Evolutionary conservation across 768 basidiomycete species (phyloP).

Genomic region (Lactarius hatsudake): DNA sequence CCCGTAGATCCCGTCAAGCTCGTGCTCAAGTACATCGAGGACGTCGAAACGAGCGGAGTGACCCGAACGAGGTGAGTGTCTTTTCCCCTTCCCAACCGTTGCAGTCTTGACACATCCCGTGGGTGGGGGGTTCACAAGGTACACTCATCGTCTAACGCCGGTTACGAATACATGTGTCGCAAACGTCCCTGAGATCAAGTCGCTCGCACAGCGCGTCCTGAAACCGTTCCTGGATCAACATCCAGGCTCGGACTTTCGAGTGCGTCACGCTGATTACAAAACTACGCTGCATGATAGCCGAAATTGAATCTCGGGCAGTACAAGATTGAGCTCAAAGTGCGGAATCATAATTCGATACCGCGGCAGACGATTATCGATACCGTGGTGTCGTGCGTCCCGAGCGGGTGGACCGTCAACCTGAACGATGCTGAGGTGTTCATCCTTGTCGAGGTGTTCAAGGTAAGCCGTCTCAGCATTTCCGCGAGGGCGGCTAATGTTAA

Average conservation of each 20-base stretch:
- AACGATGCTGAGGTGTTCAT: slow-evolving; percentile 69
- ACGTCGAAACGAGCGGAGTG: slow-evolving; percentile 58
- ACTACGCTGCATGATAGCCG: background rate
- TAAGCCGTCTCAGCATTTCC: slow-evolving; percentile 29
- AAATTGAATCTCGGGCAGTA: slow-evolving; percentile 48
- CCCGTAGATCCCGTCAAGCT: slow-evolving; percentile 76
- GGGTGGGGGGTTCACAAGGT: slow-evolving; percentile 40
- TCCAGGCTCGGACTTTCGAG: slow-evolving; percentile 46
- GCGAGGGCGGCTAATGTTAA: background rate
- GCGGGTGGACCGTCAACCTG: slow-evolving; percentile 64
- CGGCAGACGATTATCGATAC: slow-evolving; percentile 61
- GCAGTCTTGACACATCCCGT: background rate
- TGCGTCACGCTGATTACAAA: slow-evolving; percentile 31
- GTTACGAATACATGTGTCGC: slow-evolving; percentile 66
- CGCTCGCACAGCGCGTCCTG: slow-evolving; percentile 56
- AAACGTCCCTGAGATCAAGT: slow-evolving; percentile 65
- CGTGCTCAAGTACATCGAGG: slow-evolving; percentile 59
- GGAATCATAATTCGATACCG: slow-evolving; percentile 72
- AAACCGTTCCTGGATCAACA: slow-evolving; percentile 49
- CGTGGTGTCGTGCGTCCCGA: slow-evolving; percentile 68
- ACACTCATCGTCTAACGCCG: slow-evolving; percentile 68
- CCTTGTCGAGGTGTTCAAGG: slow-evolving; percentile 83
- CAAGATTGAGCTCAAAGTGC: slow-evolving; percentile 72
- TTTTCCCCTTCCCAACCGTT: background rate
- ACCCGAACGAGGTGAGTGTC: slow-evolving; percentile 59